Conservation (phyloP, 2,329 filamentous ascomycete species). For the Aspergillus sp. region DNA sequence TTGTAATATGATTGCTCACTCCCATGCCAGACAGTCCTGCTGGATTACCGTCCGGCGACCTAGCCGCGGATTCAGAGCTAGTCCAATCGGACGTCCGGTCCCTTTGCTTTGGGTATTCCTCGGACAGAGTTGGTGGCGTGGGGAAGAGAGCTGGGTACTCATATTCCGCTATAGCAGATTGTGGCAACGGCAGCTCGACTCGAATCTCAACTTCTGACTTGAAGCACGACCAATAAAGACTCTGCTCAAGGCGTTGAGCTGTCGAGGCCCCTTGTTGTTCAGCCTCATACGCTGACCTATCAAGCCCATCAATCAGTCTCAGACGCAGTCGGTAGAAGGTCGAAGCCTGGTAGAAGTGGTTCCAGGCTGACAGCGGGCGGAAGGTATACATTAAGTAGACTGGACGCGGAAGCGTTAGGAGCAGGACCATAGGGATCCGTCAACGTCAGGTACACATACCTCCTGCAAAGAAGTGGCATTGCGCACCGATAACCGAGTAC, state of each 20-base stretch:
- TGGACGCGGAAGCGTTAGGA: not conserved
- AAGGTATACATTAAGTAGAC: constrained; percentile 29
- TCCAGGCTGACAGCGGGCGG: constrained; percentile 33
- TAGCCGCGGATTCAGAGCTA: not conserved
- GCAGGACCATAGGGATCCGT: not conserved
- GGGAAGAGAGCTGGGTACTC: constrained; percentile 31
- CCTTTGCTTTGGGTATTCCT: constrained; percentile 3
- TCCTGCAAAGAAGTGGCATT: constrained; percentile 36
- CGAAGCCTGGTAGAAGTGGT: constrained; percentile 29
- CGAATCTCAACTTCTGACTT: constrained; percentile 40
- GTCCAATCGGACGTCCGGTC: not conserved
- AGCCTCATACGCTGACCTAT: constrained; percentile 3
- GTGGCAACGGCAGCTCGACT: constrained; percentile 33
- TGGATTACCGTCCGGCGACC: not conserved
- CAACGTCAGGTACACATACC: constrained; percentile 25
- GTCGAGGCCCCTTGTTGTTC: constrained; percentile 6
- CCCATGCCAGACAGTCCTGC: not conserved
- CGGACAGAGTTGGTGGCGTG: constrained; percentile 18
- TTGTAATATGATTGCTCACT: constrained; percentile 6
- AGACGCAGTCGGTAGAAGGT: constrained; percentile 31
- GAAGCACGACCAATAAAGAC: constrained; percentile 40
- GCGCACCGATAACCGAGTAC: constrained; percentile 26
- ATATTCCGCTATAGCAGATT: constrained; percentile 29
- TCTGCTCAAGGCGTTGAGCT: constrained; percentile 31
- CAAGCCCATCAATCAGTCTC: constrained; percentile 13